Conservation (phyloP, 495 filamentous ascomycete species). For the Niebla homalea region DNA sequence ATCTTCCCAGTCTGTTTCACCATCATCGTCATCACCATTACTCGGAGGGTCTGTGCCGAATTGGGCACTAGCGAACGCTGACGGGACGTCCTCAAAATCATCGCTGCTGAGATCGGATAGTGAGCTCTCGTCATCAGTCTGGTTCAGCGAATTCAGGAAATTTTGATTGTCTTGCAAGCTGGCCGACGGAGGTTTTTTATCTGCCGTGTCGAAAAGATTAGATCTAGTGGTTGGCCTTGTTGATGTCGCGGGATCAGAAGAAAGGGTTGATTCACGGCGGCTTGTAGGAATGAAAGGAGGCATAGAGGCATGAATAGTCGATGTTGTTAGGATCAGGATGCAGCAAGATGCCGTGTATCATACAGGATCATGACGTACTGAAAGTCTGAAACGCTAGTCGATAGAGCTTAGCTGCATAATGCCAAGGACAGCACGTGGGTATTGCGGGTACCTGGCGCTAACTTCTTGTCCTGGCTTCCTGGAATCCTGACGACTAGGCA, state of each 20-base stretch:
- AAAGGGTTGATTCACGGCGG: conserved; percentile 23
- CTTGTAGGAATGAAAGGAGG: conserved; percentile 40
- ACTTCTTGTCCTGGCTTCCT: too few species aligned
- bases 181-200: conserved; percentile 33
- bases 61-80: conserved; percentile 17
- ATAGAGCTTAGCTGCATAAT: too few species aligned
- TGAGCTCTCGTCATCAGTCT: conserved; percentile 46
- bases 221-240: conserved; percentile 25
- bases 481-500: too few species aligned
- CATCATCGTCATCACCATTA: conserved; percentile 46
- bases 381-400: too few species aligned
- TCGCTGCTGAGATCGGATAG: conserved; percentile 46
- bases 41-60: conserved; percentile 17
- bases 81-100: conserved; percentile 50
- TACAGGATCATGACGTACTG: too few species aligned
- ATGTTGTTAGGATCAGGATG: too few species aligned
- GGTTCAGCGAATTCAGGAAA: conserved; percentile 33
- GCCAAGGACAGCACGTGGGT: too few species aligned
- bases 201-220: conserved; percentile 55
- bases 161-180: conserved; percentile 38
- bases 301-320: conserved; percentile 20
- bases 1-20: conserved; percentile 80
- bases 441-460: too few species aligned
- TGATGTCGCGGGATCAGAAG: conserved; percentile 1
- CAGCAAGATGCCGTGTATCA: too few species aligned